Conservation (phyloP, 1,284 basidiomycete species). For the Marasmius fiardii region DNA sequence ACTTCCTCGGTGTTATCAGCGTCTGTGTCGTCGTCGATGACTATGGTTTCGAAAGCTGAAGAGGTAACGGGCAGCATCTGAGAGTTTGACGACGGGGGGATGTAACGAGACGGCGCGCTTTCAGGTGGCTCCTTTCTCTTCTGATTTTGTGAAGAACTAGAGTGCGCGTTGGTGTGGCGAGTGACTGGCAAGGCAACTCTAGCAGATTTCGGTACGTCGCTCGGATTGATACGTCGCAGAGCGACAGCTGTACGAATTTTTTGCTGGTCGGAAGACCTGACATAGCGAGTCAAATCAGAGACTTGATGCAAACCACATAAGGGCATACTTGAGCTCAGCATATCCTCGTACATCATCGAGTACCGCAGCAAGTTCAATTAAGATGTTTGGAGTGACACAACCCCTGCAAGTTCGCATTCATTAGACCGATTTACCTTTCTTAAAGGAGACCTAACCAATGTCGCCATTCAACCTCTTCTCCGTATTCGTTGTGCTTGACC, state of each 20-base stretch:
- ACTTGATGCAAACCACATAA: constrained; percentile 6
- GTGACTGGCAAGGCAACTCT: constrained; percentile 16
- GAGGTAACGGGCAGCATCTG: constrained; percentile 13
- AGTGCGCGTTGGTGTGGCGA: constrained; percentile 3
- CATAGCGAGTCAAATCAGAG: constrained; percentile 3
- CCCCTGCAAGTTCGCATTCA: constrained; percentile 43
- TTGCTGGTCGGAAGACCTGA: constrained; percentile 53
- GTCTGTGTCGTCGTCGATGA: constrained; percentile 35
- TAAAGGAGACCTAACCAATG: constrained; percentile 52
- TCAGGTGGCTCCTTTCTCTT: constrained; percentile 23
- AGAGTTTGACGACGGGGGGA: constrained; percentile 12
- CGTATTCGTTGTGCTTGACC: constrained; percentile 39
- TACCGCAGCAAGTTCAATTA: constrained; percentile 44
- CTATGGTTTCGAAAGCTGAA: constrained; percentile 13
- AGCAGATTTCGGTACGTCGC: constrained; percentile 48
- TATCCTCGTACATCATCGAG: constrained; percentile 50
- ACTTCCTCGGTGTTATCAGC: constrained; percentile 38
- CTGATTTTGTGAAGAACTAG: constrained; percentile 11
- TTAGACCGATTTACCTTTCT: not conserved
- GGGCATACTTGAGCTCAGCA: constrained; percentile 42
- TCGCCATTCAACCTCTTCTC: constrained; percentile 66
- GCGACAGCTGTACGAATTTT: constrained; percentile 60
- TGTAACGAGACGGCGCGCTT: not conserved
- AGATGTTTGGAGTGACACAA: constrained; percentile 60
- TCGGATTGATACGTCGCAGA: constrained; percentile 46